Base-by-base conservation (phyloP, 2,329 filamentous ascomycete genomes). In the Chaetoscypha palmicola region DNA sequence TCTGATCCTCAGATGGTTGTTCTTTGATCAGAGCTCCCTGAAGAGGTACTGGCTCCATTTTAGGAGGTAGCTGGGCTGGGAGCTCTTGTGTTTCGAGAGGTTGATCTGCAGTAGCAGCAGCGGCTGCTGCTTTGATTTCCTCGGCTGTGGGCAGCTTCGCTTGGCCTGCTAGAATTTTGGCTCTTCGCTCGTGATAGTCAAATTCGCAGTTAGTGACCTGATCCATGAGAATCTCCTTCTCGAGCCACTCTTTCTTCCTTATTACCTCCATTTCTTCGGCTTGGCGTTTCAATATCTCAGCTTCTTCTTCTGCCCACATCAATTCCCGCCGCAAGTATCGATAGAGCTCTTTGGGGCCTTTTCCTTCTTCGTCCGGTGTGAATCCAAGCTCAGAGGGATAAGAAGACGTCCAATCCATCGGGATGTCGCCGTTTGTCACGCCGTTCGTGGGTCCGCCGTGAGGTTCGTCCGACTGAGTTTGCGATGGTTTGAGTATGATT, bases 181-280 rank as follows among this genome's bases (percentile, higher is more conserved):
- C 66, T 31, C 77, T 72, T 41, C 78, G 69, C 45, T 73, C 68
- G 54, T 80, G 76, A 67, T 81, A 80, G 61, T 81, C 78, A 24
- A 77, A 70, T 61, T 91, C 86, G 56, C 69, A 73, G 56, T 73
- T 65, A 54, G 87, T 73, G 23, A 83, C 73, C 58, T 88, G 86
- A 45, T 86, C 77, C n/a, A 92, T 64, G 14, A 91, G 64, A 22
- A 86, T 73, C 64, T 92, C 86, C 64, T 91, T 91, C 64, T 86
- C 79, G 11, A 79, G 68, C 86, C 86, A 92, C 60, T 88, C 84
- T 49, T 79, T 72, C 61, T 77, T 77, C 63, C 83, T 81, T 10
- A 72, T 58, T 26, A 76, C 75, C 62, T 91, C 84, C 62, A 83
- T 74, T 33, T 68, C 67, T 51, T 81, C 78, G 53, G 80, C 78